These are phyloP conservation scores for Fusarium nisikadoi DNA, from an alignment of 2,329 filamentous ascomycete species.

Conservation along the genomic window DNA sequence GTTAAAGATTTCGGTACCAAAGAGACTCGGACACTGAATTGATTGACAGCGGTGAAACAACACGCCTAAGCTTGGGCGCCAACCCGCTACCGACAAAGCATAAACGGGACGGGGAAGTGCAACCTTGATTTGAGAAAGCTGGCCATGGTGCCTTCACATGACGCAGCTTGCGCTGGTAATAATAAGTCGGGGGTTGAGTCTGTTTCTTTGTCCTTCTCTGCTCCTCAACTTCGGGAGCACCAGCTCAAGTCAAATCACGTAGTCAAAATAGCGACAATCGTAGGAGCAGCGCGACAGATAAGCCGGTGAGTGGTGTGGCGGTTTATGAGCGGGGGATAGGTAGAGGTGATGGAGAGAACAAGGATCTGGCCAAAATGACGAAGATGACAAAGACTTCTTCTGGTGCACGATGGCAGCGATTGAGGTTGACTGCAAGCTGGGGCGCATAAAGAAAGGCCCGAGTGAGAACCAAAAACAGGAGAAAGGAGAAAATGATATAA, in stretches of 20 bases:
- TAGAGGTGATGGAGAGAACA: constrained; percentile 29
- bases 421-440: constrained; percentile 11
- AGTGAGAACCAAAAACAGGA: background rate
- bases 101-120: constrained; percentile 31
- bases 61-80: background rate
- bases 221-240: constrained; percentile 20
- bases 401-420: constrained; percentile 24
- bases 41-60: constrained; percentile 1
- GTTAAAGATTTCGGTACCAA: background rate
- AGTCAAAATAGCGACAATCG: constrained; percentile 18
- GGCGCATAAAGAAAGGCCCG: constrained; percentile 3
- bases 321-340: constrained; percentile 33
- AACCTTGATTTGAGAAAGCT: constrained; percentile 59
- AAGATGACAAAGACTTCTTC: constrained; percentile 34
- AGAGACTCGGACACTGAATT: constrained; percentile 6
- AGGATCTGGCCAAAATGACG: constrained; percentile 40
- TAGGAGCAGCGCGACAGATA: constrained; percentile 13
- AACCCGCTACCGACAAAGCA: constrained; percentile 10
- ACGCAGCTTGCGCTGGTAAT: constrained; percentile 45
- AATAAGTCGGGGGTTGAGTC: constrained; percentile 6
- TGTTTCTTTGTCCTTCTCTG: background rate
- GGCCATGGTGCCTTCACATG: constrained; percentile 52
- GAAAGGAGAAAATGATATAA: constrained; percentile 12
- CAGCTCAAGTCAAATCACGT: constrained; percentile 2
- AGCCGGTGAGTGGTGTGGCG: constrained; percentile 31